Evolutionary conservation across 129 eudicot species (phyloP).

Genomic region (Erigeron canadensis): DNA sequence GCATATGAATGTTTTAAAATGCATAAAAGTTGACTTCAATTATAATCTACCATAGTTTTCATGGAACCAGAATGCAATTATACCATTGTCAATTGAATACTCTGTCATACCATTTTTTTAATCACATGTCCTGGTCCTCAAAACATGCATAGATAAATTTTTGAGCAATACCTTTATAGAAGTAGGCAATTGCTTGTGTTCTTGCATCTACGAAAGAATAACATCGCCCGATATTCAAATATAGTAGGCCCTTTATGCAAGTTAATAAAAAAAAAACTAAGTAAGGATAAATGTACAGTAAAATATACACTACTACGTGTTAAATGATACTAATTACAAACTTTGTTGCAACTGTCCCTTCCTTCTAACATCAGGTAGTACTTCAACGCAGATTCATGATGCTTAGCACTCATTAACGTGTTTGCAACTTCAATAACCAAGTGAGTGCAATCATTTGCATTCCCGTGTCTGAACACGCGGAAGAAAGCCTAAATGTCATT

Average conservation of each 20-base stretch:
- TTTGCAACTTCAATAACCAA: conserved; percentile 61
- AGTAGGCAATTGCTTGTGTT: conserved; percentile 54
- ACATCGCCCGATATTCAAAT: conserved; percentile 68
- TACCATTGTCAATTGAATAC: too few relatives aligned
- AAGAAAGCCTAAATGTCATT: conserved; percentile 58
- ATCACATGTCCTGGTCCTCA: neutral
- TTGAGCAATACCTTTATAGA: conserved; percentile 58
- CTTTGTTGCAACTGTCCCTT: conserved; percentile 41
- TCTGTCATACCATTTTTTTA: neutral
- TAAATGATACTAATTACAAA: conserved; percentile 27
- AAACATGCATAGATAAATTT: conserved; percentile 6
- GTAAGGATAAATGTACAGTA: neutral
- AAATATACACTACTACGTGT: conserved; percentile 1
- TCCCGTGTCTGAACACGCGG: conserved; percentile 42
- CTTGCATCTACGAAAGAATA: conserved; percentile 38
- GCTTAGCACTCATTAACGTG: conserved; percentile 50
- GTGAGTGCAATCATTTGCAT: conserved; percentile 42
- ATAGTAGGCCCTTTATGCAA: conserved; percentile 51
- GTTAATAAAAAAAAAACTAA: neutral
- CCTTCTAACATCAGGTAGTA: conserved; percentile 71
- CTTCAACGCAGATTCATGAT: conserved; percentile 67
- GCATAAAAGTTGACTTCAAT: neutral
- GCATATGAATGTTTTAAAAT: neutral
- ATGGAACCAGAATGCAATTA: too few relatives aligned
- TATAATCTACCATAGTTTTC: neutral